Base-by-base conservation (phyloP, 2,329 filamentous ascomycete species). In the Scedosporium aurantiacum region DNA sequence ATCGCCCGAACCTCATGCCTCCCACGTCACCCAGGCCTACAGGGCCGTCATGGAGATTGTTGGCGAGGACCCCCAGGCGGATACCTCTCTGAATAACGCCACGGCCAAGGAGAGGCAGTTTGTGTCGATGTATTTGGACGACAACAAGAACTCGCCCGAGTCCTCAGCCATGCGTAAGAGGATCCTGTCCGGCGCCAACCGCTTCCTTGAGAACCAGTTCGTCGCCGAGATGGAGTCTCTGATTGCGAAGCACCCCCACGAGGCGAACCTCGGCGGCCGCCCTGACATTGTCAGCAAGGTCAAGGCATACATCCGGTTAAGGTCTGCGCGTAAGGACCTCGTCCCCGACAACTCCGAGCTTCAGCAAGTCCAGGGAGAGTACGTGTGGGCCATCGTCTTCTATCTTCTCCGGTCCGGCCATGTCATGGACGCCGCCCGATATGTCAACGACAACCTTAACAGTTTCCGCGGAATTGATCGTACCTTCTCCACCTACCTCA, bases 351-450 rank as follows among this genome's bases (percentile, higher is more conserved):
- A 88, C 64, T 84, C 87, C 4, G 86, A 93, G 65, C 79, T 97
- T 56, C 90, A 96, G 72, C 84, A 86, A 71, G 82, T 92, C 57
- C 85, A 86, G 50, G 85, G 89, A 59, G 92, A 96, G 71, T 94
- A 88, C 69, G 88, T 92, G 65, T 99, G 94, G 94, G 91, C 92
- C 52, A 82, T 97, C 58, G 86, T 99, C 54, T 99, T 95, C 76
- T 97, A 91, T 73, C 82, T 97, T 47, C 78, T 99, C 25, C 86
- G 94, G 55, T 88, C 88, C 64, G 94, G 94, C 58, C 87, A 96
- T 66, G 81, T 94, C 60, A 81, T 82, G 16, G 93, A 97, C 72
- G 93, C 93, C 16, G 86, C 89, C 32, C 82, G 89, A 65, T 99
- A 97, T 72, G 90, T 97, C 62, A 87, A 87, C 67, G 82, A 85